A percentile compares a stretch with the other conserved stretches of the same genome.
Evolutionary conservation across 208 protist species (phyloP).

Genomic region (Vickermania ingenoplastis): DNA sequence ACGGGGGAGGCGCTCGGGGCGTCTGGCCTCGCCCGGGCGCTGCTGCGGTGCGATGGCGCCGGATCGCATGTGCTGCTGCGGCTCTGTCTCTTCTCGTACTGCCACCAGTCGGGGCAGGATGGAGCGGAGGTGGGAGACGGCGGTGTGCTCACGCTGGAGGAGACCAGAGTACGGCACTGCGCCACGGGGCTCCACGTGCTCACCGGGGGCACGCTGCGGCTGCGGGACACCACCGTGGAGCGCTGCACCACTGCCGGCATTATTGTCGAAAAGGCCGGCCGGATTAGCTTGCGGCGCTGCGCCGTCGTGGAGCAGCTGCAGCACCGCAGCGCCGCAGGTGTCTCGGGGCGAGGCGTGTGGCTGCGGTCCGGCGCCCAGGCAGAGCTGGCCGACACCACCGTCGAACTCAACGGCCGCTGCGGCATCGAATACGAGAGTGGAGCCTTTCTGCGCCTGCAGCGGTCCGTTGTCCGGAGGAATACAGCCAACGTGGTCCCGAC

Average conservation of each 20-base stretch:
- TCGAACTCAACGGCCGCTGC: constrained; percentile 59
- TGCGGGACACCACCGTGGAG: constrained; percentile 39
- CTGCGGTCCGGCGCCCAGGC: constrained; percentile 17
- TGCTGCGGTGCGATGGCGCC: constrained; percentile 4
- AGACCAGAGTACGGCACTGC: constrained; percentile 25
- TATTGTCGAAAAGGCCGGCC: constrained; percentile 30
- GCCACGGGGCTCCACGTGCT: constrained; percentile 32
- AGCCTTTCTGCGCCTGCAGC: constrained; percentile 31
- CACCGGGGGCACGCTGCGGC: constrained; percentile 8
- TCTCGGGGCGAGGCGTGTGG: constrained; percentile 52
- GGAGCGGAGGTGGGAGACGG: neutral
- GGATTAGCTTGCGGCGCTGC: constrained; percentile 21
- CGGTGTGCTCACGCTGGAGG: neutral
- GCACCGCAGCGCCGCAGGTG: constrained; percentile 31
- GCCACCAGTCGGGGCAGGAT: constrained; percentile 5
- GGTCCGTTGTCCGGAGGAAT: constrained; percentile 28
- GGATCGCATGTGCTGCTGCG: constrained; percentile 23
- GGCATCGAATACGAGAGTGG: constrained; percentile 46
- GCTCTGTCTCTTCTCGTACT: constrained; percentile 44
- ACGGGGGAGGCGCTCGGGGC: neutral
- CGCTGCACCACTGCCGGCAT: constrained; percentile 36
- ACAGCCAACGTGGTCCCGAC: too few relatives aligned
- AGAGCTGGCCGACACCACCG: constrained; percentile 25
- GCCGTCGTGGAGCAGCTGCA: constrained; percentile 40
- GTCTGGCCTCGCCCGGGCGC: neutral